A percentile compares a stretch with the other conserved stretches of the same genome.
These are phyloP conservation scores for Leccinum subgranulosum DNA, from an alignment of 768 basidiomycete genomes.

Conservation along the genomic window DNA sequence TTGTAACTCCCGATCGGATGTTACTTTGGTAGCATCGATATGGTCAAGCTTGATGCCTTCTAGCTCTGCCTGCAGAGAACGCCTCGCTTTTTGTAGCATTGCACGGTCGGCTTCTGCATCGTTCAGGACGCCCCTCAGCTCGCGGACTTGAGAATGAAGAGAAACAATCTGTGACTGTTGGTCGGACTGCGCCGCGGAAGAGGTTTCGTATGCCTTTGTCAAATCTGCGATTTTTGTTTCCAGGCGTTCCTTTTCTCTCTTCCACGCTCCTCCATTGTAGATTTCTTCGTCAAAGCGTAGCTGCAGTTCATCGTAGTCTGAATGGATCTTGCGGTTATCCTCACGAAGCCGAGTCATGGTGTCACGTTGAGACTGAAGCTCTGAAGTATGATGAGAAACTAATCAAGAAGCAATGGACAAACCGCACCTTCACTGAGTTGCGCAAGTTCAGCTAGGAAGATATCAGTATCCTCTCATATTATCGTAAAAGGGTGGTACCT, in stretches of 20 bases:
- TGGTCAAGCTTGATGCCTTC: conserved; percentile 77
- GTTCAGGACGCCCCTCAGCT: conserved; percentile 75
- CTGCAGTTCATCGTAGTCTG: conserved; percentile 74
- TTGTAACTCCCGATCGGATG: conserved; percentile 73
- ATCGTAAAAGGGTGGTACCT: conserved; percentile 39
- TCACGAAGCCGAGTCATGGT: conserved; percentile 72
- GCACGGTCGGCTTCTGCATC: conserved; percentile 82
- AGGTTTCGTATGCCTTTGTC: conserved; percentile 71
- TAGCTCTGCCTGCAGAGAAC: conserved; percentile 74
- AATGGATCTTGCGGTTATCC: conserved; percentile 74
- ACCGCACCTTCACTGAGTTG: conserved; percentile 72
- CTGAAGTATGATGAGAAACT: conserved; percentile 34
- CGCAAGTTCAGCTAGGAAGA: conserved; percentile 61
- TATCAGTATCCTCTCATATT: conserved; percentile 5
- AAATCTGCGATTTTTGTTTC: conserved; percentile 79
- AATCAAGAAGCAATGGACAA: neutral
- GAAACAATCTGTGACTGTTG: conserved; percentile 83
- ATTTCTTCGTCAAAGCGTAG: conserved; percentile 74
- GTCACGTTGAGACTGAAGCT: conserved; percentile 76
- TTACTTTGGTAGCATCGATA: conserved; percentile 64
- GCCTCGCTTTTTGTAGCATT: conserved; percentile 77
- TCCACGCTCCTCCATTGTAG: conserved; percentile 77
- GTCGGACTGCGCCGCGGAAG: conserved; percentile 67
- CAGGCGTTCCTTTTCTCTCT: conserved; percentile 83
- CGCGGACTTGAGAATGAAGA: conserved; percentile 82